Evolutionary conservation across 805 yeast genomes (phyloP), one percentile per base, ranked within the genome.

Genomic region (Kockiozyma suomiensis): DNA sequence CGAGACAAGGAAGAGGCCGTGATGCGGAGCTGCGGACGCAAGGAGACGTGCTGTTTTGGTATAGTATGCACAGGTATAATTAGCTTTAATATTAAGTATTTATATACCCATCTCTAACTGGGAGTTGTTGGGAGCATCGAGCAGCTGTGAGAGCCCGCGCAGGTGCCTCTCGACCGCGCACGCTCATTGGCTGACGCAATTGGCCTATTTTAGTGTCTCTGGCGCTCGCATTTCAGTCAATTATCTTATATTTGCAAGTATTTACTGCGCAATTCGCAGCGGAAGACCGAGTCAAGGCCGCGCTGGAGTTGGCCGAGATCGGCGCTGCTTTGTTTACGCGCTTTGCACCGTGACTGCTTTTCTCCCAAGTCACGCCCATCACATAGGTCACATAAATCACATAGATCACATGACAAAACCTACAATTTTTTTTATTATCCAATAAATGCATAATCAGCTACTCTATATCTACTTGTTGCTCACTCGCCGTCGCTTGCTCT

Each of bases 271-370:
- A n/a, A n/a, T n/a, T n/a, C n/a, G n/a, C n/a, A n/a, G n/a, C n/a
- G n/a, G n/a, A n/a, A n/a, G n/a, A n/a, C n/a, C n/a, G n/a, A n/a
- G n/a, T n/a, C n/a, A n/a, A n/a, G n/a, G n/a, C n/a, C n/a, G n/a
- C n/a, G n/a, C n/a, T n/a, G n/a, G n/a, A n/a, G n/a, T n/a, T n/a
- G n/a, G n/a, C n/a, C n/a, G n/a, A n/a, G n/a, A n/a, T n/a, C n/a
- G n/a, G n/a, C n/a, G n/a, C n/a, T n/a, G n/a, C n/a, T n/a, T n/a
- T 19, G 49, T 45, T 28, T 19, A 12, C 17, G n/a, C 19, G 26
- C 43, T 13, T 4, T 19, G 25, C 51, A n/a, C 15, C 54, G 32
- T 58, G 62, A 53, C 61, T 58, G 61, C 58, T 58, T 53, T 51
- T 52, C 37, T 6, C 37, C n/a, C n/a, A n/a, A n/a, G n/a, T n/a